Percentiles rank a stretch among this genome's conserved stretches.
Evolutionary conservation across 2,329 filamentous ascomycete species (phyloP).

Genomic region (Ramularia endophylla): DNA sequence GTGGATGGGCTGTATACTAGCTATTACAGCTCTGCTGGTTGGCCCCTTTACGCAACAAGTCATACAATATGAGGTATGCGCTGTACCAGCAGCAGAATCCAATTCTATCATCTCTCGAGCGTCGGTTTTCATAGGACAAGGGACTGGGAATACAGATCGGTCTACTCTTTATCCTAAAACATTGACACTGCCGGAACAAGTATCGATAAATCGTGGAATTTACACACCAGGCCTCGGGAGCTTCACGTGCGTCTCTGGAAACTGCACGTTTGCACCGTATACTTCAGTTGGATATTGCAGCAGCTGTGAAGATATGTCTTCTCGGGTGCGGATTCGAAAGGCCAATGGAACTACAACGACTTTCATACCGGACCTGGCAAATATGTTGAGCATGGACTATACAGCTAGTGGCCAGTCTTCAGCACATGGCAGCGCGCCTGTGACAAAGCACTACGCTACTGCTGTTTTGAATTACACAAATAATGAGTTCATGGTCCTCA

Average conservation of each 20-base stretch:
- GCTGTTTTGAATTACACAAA: too few species aligned
- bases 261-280: conserved; percentile 8
- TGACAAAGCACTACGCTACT: too few species aligned
- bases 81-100: background rate
- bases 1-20: conserved; percentile 7
- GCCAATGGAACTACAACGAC: background rate
- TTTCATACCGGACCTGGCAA: background rate
- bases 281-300: conserved; percentile 10
- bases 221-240: background rate
- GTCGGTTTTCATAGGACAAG: conserved; percentile 6
- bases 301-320: conserved; percentile 7
- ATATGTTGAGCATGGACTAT: conserved; percentile 1
- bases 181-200: conserved; percentile 3
- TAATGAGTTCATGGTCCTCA: conserved; percentile 2
- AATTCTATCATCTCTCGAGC: conserved; percentile 4
- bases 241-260: conserved; percentile 6
- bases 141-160: background rate
- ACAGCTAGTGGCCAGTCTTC: background rate
- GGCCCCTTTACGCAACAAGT: conserved; percentile 12
- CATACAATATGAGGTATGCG: conserved; percentile 9
- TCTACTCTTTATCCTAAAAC: background rate
- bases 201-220: conserved; percentile 6
- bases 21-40: conserved; percentile 3
- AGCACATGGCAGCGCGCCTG: too few species aligned
- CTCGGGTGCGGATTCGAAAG: background rate